These are phyloP conservation scores for Piper betle DNA, from an alignment of 164 flowering plant species.

Conservation along the genomic window DNA sequence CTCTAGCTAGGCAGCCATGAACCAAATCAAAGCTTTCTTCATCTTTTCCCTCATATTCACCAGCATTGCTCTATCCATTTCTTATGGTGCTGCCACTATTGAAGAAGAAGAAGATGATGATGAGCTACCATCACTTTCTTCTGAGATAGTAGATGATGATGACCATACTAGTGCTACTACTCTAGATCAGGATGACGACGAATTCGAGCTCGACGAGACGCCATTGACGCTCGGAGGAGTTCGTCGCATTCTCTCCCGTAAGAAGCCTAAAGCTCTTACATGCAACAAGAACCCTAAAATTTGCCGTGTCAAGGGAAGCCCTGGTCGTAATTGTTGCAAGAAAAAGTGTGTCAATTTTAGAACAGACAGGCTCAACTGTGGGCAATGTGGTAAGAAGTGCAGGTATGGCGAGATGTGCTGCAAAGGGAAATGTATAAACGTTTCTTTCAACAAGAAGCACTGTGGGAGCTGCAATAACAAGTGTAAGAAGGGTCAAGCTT, in stretches of 20 bases:
- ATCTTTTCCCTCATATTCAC: not conserved
- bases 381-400: constrained; percentile 13
- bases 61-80: not conserved
- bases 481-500: constrained; percentile 1
- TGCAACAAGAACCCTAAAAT: constrained; percentile 2
- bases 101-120: not conserved
- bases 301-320: not conserved
- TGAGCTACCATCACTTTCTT: not conserved
- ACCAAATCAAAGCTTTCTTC: not conserved
- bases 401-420: constrained; percentile 12
- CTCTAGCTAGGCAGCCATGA: not conserved
- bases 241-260: constrained; percentile 1
- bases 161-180: not conserved
- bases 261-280: not conserved
- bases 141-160: not conserved
- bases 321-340: constrained; percentile 7
- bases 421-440: constrained; percentile 4
- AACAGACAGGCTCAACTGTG: constrained; percentile 13
- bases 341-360: constrained; percentile 16
- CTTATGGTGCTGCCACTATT: not conserved
- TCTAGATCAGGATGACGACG: not conserved
- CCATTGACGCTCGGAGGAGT: not conserved
- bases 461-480: constrained; percentile 3
- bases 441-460: constrained; percentile 1
- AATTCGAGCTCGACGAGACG: no score